Evolutionary conservation across 345 rosid species (phyloP).

Genomic region (Orychophragmus violaceus): DNA sequence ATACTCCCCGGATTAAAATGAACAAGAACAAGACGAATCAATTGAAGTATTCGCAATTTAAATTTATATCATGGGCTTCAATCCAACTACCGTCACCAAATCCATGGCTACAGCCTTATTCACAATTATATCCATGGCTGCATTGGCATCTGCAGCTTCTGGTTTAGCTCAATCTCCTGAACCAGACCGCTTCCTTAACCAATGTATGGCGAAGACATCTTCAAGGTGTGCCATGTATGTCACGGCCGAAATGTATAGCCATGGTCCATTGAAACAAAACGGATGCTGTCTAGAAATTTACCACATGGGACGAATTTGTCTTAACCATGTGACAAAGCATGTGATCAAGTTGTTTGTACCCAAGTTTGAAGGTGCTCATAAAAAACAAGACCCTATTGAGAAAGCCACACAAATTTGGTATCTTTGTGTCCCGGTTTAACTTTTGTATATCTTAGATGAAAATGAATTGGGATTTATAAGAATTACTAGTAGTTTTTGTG

Average conservation of each 20-base stretch:
- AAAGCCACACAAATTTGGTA: conserved; percentile 13
- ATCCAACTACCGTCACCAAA: not conserved
- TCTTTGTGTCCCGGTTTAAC: conserved; percentile 22
- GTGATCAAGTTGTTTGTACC: not conserved
- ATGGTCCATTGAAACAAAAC: conserved; percentile 17
- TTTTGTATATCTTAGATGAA: not conserved
- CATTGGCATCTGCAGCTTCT: not conserved
- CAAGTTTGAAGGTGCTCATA: not conserved
- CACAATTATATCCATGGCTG: not conserved
- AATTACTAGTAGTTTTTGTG: not conserved
- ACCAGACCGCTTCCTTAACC: not conserved
- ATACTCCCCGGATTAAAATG: not conserved
- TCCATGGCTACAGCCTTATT: not conserved
- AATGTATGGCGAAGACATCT: conserved; percentile 10
- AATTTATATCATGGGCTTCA: not conserved
- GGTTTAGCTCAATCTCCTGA: not conserved
- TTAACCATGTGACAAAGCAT: conserved; percentile 2
- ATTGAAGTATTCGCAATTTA: not conserved
- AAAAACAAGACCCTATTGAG: not conserved
- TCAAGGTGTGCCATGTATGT: conserved; percentile 24
- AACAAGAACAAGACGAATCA: not conserved
- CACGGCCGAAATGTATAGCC: conserved; percentile 3
- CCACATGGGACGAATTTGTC: conserved; percentile 19
- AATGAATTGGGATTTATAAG: not conserved
- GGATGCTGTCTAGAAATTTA: conserved; percentile 22